phyloP scores from a whole-genome alignment of 106 monocot species.

The Allium sativum region DNA sequence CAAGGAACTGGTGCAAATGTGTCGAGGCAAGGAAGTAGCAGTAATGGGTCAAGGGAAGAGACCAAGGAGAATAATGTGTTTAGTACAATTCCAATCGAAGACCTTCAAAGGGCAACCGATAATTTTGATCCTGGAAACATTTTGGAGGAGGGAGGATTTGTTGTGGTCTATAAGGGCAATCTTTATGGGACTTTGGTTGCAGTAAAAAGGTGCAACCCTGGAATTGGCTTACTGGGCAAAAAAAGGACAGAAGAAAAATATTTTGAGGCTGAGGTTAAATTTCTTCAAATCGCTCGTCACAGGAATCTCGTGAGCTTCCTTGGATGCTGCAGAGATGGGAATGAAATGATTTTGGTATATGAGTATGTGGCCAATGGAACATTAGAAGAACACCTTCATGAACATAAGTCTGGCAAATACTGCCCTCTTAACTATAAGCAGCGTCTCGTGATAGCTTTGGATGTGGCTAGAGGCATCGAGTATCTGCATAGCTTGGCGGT shows the following conservation, averaged over 20 bases:
- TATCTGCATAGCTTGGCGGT: constrained; percentile 26
- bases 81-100: constrained; percentile 33
- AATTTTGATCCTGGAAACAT: constrained; percentile 5
- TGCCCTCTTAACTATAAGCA: constrained; percentile 19
- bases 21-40: no score
- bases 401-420: constrained; percentile 13
- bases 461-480: constrained; percentile 27
- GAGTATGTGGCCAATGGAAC: constrained; percentile 23
- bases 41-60: no score
- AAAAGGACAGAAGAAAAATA: constrained; percentile 21
- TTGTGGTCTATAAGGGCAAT: constrained; percentile 4
- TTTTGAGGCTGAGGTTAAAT: constrained; percentile 25
- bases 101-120: constrained; percentile 12
- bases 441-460: constrained; percentile 25
- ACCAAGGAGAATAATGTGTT: no score
- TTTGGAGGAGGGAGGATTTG: constrained; percentile 4
- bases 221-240: constrained; percentile 12
- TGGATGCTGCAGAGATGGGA: constrained; percentile 27
- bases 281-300: constrained; percentile 20
- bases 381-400: constrained; percentile 15
- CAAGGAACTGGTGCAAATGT: no score
- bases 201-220: constrained; percentile 23
- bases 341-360: constrained; percentile 10
- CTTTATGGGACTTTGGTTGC: constrained; percentile 21
- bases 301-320: constrained; percentile 23